These are phyloP conservation scores for Pythium guiyangense DNA, from an alignment of 352 stramenopile genomes.

Conservation along the genomic window DNA sequence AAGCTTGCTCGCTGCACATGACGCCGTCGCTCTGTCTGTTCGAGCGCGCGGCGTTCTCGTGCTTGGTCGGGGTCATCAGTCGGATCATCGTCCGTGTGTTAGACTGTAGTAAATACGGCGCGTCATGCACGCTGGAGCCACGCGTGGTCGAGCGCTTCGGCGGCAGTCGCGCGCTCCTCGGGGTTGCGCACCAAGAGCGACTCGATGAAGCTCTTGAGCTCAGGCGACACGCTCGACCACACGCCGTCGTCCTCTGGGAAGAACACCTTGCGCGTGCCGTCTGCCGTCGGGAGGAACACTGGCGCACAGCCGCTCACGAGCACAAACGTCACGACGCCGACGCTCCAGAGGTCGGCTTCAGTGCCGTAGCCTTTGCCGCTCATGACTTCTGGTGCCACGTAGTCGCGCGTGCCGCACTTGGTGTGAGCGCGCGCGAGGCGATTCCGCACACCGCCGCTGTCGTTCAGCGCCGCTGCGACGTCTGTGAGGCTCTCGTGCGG, in stretches of 20 bases:
- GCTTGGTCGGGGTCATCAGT: not conserved
- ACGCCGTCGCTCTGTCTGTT: too few species aligned
- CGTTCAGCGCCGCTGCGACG: slow-evolving; percentile 44
- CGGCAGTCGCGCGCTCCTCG: slow-evolving; percentile 62
- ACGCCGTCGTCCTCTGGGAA: slow-evolving; percentile 74
- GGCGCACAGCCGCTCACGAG: slow-evolving; percentile 79
- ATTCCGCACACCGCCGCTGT: slow-evolving; percentile 40
- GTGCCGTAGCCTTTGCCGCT: slow-evolving; percentile 91
- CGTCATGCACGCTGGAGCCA: slow-evolving; percentile 35
- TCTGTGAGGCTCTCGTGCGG: slow-evolving; percentile 70
- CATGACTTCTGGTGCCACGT: slow-evolving; percentile 83
- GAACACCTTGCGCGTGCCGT: slow-evolving; percentile 69
- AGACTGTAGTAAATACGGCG: not conserved
- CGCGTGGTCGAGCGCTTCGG: slow-evolving; percentile 66
- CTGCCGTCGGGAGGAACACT: slow-evolving; percentile 54
- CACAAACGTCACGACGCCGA: slow-evolving; percentile 91
- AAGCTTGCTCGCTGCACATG: too few species aligned
- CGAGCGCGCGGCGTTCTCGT: not conserved
- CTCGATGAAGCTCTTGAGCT: slow-evolving; percentile 71
- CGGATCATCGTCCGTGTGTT: too few species aligned
- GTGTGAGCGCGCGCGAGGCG: slow-evolving; percentile 69
- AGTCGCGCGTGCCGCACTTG: slow-evolving; percentile 82
- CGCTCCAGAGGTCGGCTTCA: slow-evolving; percentile 92
- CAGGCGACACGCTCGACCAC: slow-evolving; percentile 51
- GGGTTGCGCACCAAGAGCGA: slow-evolving; percentile 69